Evolutionary conservation across 768 basidiomycete genomes (phyloP), one percentile per base, ranked within the genome.

Genomic region (Pleurotus citrinopileatus): DNA sequence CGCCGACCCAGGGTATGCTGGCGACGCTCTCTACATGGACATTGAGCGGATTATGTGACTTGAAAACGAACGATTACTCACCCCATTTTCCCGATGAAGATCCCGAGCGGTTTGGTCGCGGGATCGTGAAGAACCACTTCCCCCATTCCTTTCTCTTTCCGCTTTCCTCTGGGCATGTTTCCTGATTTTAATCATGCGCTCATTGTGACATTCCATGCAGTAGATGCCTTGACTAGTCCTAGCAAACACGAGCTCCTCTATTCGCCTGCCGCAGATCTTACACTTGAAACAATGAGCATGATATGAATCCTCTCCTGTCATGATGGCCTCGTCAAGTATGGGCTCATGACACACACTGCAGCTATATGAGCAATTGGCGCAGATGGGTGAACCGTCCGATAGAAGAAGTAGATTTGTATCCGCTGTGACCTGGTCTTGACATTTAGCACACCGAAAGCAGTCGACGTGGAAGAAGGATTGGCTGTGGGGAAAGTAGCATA

Each of bases 201-300:
- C 93, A 70, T 94, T 98, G 66, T 99, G 97, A 63, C 97, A 99
- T 45, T 86, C 82, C 97, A 96, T 98, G 67, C 97, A 99, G 67
- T 98, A 98, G 54, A 98, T 98, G 52, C 97, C 97, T 63, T 97
- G 92, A 56, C 86, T 91, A 0, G 97, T 98, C 76, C 98, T 98
- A 55, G 97, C 97, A 59, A 98, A 99, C 54, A 98, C 94, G 50
- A 98, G 83, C 68, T 99, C 97, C 70, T 98, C 95, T 59, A 99
- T 99, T 54, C 93, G 82, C 65, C 89, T 88, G 67, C 83, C 84
- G 75, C 97, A 99, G 48, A 94, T 88, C 63, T 92, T 89, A 75
- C 97, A 99, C 61, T 96, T 95, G 78, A 99, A 99, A 73, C 97
- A 99, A 59, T 94, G 90, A 4, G 97, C 95, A 67, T 98, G 97